Conservation (phyloP, 371 early-diverging fungal genomes). For the Mucor sp. region DNA sequence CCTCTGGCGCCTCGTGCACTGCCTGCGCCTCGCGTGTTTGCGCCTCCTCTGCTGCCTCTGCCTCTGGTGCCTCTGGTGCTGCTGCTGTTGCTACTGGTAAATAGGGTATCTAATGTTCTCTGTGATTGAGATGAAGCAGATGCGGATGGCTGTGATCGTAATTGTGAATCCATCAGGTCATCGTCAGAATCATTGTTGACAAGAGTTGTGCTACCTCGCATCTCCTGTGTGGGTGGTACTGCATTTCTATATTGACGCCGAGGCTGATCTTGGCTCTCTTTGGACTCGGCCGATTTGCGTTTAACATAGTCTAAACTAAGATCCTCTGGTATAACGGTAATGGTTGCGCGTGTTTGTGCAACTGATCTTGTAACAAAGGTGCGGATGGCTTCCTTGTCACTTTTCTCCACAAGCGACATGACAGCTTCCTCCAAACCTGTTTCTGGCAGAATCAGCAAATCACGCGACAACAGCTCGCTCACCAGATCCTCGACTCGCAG, state of each 20-base stretch:
- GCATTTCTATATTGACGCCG: constrained; percentile 5
- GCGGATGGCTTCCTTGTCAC: constrained; percentile 80
- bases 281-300: constrained; percentile 14
- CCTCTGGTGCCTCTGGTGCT: background rate
- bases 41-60: background rate
- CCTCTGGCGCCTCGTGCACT: background rate
- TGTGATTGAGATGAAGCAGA: background rate
- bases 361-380: constrained; percentile 39
- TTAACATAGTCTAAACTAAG: constrained; percentile 19
- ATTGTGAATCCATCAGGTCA: background rate
- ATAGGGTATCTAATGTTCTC: background rate
- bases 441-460: constrained; percentile 77
- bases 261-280: constrained; percentile 10
- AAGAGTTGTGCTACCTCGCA: constrained; percentile 16
- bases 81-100: background rate
- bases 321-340: constrained; percentile 8
- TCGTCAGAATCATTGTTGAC: constrained; percentile 7
- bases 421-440: constrained; percentile 81
- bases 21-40: background rate
- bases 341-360: constrained; percentile 8
- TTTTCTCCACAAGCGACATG: constrained; percentile 83
- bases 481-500: constrained; percentile 79
- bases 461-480: constrained; percentile 67
- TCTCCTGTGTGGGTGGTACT: constrained; percentile 12
- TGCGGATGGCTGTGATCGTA: background rate